Percentiles rank a stretch among this genome's conserved stretches.
Conservation (phyloP, 1,284 basidiomycete genomes). For the Porogramme epimiltina region DNA sequence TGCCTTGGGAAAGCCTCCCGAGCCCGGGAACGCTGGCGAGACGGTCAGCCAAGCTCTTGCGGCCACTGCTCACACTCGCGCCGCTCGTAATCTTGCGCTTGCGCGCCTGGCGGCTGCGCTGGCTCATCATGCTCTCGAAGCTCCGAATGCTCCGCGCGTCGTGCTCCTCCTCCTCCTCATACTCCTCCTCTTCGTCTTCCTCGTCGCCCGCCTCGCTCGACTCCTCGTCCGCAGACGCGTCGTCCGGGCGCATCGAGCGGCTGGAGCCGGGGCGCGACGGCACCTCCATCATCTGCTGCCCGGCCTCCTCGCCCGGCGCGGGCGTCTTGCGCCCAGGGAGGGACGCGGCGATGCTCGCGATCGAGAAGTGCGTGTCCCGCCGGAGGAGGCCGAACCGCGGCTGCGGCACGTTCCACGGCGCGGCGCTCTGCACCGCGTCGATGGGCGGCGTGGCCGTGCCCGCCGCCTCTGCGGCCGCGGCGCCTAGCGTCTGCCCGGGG, state of each 20-base stretch:
- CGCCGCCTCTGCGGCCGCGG: conserved; percentile 18
- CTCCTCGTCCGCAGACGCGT: conserved; percentile 36
- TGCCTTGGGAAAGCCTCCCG: conserved; percentile 41
- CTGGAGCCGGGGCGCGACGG: conserved; percentile 57
- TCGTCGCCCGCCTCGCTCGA: conserved; percentile 31
- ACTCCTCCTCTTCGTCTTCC: conserved; percentile 39
- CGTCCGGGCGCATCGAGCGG: conserved; percentile 37
- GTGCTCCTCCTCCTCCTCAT: conserved; percentile 41
- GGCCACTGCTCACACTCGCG: conserved; percentile 7
- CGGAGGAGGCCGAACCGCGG: conserved; percentile 66
- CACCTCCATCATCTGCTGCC: conserved; percentile 70
- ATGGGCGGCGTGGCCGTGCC: conserved; percentile 29
- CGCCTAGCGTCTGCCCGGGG: conserved; percentile 30
- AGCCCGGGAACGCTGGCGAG: conserved; percentile 71
- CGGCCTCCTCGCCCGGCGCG: conserved; percentile 48
- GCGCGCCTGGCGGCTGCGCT: conserved; percentile 40
- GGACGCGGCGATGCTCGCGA: conserved; percentile 75
- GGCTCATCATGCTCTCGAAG: conserved; percentile 81
- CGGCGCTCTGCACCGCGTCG: conserved; percentile 28
- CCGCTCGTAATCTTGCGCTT: conserved; percentile 31
- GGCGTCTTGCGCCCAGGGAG: conserved; percentile 42
- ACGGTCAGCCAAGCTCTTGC: conserved; percentile 75
- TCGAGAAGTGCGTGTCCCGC: conserved; percentile 78
- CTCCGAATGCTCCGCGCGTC: conserved; percentile 75
- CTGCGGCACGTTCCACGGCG: conserved; percentile 34